phyloP scores from a whole-genome alignment of 129 eudicot species.

The Tagetes erecta region DNA sequence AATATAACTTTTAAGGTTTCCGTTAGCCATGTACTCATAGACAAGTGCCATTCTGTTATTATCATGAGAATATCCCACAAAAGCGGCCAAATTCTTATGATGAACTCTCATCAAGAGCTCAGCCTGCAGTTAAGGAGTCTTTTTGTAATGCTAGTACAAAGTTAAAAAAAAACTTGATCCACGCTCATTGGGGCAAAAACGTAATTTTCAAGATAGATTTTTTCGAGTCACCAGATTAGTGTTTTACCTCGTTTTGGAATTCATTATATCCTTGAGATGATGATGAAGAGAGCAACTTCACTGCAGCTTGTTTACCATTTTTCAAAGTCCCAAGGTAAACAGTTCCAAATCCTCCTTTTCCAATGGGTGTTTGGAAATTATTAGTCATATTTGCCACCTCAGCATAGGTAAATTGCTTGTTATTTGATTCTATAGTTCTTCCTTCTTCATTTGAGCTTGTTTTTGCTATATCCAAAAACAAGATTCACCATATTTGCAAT shows the following conservation, averaged over 20 bases:
- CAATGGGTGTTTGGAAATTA: constrained; percentile 38
- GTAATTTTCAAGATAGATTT: background rate
- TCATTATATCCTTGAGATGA: constrained; percentile 39
- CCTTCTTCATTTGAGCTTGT: constrained; percentile 27
- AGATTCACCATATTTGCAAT: background rate
- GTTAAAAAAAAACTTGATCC: background rate
- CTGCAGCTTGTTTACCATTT: constrained; percentile 45
- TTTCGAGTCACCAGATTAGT: background rate
- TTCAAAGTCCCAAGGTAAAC: constrained; percentile 40
- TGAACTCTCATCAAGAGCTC: constrained; percentile 53
- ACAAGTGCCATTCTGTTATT: constrained; percentile 44
- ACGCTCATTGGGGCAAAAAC: background rate
- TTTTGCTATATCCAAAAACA: constrained; percentile 22
- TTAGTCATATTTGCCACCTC: constrained; percentile 44
- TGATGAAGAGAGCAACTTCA: constrained; percentile 38
- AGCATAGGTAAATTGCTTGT: constrained; percentile 37
- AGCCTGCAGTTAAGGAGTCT: constrained; percentile 29
- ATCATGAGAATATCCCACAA: constrained; percentile 44
- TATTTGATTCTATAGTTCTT: constrained; percentile 32
- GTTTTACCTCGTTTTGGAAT: constrained; percentile 40
- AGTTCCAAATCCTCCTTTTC: constrained; percentile 50
- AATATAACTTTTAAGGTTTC: constrained; percentile 39
- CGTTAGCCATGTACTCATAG: constrained; percentile 45
- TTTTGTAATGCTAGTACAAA: background rate
- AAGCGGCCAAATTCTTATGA: constrained; percentile 44